Evolutionary conservation across 2,329 filamentous ascomycete genomes (phyloP).

Genomic region (Talaromyces funiculosus): DNA sequence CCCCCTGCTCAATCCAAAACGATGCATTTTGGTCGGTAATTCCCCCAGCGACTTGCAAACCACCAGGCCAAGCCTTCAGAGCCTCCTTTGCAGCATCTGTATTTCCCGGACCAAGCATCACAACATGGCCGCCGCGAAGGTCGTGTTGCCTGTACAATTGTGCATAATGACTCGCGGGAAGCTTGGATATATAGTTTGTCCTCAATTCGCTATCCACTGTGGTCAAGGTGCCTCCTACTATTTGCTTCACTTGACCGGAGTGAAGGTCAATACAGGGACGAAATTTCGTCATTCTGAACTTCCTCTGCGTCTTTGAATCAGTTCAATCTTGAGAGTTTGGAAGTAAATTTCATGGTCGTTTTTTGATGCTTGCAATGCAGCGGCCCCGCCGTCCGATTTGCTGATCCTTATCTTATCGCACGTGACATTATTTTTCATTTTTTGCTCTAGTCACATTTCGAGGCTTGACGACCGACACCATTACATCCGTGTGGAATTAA

Average conservation of each 20-base stretch:
- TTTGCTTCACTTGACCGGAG: slow-evolving; percentile 96
- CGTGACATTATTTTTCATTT: slow-evolving; percentile 24
- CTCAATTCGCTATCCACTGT: slow-evolving; percentile 61
- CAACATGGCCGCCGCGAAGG: slow-evolving; percentile 80
- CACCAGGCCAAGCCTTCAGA: slow-evolving; percentile 68
- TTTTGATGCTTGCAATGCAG: background rate
- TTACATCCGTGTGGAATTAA: background rate
- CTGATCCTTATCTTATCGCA: slow-evolving; percentile 32
- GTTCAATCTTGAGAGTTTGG: background rate
- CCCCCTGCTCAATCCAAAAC: slow-evolving; percentile 81
- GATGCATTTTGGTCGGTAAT: slow-evolving; percentile 79
- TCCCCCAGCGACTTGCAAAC: slow-evolving; percentile 88
- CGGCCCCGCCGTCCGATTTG: background rate
- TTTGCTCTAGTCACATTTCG: background rate
- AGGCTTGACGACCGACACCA: background rate
- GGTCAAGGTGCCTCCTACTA: slow-evolving; percentile 88
- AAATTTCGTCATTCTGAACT: slow-evolving; percentile 73
- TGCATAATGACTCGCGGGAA: slow-evolving; percentile 76
- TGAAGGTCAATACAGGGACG: slow-evolving; percentile 96
- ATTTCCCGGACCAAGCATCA: slow-evolving; percentile 91
- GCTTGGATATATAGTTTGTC: slow-evolving; percentile 87
- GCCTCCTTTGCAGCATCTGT: slow-evolving; percentile 72
- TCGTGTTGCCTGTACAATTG: slow-evolving; percentile 69
- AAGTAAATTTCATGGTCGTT: background rate
- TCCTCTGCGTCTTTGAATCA: background rate